Conservation (phyloP, 768 basidiomycete species). For the Leccinum variicolor region DNA sequence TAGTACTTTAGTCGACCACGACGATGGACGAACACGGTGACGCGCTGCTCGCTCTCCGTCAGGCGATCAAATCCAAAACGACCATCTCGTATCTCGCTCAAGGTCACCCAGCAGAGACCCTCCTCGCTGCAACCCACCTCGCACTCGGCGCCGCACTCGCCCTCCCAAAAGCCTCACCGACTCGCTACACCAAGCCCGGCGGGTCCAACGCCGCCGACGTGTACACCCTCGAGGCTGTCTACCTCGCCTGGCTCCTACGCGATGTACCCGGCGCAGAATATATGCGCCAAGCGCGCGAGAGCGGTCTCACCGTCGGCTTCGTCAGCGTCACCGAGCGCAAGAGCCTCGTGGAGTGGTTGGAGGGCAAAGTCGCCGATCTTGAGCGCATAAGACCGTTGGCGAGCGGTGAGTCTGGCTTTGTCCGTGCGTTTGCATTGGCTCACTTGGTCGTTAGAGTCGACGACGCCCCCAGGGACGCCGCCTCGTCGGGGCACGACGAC, state of each 20-base stretch:
- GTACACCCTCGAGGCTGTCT: constrained; percentile 77
- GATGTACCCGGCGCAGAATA: constrained; percentile 82
- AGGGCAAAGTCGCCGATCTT: constrained; percentile 42
- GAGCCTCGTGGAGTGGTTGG: constrained; percentile 81
- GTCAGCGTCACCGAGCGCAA: constrained; percentile 89
- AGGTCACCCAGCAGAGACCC: constrained; percentile 39
- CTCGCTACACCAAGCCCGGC: constrained; percentile 72
- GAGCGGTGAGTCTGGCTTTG: constrained; percentile 14
- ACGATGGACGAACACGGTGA: constrained; percentile 22
- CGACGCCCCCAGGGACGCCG: constrained; percentile 60
- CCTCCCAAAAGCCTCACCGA: constrained; percentile 72
- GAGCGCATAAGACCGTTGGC: constrained; percentile 25
- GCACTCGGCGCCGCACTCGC: constrained; percentile 48
- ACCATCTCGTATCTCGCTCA: constrained; percentile 45
- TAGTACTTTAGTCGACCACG: not conserved
- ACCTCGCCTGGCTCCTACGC: constrained; percentile 77
- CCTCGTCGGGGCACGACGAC: constrained; percentile 33
- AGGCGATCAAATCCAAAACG: constrained; percentile 56
- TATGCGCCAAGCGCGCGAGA: constrained; percentile 78
- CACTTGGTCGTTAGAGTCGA: constrained; percentile 37
- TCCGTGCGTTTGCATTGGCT: not conserved
- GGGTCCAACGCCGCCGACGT: constrained; percentile 46
- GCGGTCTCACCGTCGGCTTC: constrained; percentile 67
- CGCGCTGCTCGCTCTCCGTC: constrained; percentile 53
- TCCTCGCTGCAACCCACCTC: constrained; percentile 62